Base-by-base conservation (phyloP, 1,139 yeast genomes). In the Taphrina communis region DNA sequence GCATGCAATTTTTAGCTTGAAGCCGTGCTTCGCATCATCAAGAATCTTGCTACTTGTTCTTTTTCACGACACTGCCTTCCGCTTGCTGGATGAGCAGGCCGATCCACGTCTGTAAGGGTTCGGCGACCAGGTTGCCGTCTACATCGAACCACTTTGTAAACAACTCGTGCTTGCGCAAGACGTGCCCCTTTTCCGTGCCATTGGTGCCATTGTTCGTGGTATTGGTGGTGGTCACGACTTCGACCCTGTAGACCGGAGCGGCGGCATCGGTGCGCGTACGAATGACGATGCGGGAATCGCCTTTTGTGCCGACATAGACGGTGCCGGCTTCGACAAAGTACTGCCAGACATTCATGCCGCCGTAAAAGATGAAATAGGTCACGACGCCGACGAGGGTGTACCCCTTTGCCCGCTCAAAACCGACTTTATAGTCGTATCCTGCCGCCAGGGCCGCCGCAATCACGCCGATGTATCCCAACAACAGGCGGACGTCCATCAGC, bases 401-500 rank as follows among this genome's bases (percentile, higher is more conserved):
- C 25, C 73, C 68, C 60, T 80, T 75, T 2, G 82, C 81, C 5
- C 80, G 80, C 8, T 76, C 75, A 73, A 83, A 82, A 71, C 86
- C 80, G 70, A 81, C 80, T 72, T 85, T 84, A 78, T 88, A 88
- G 77, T 93, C 97, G 56, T 86, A 77, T 70, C 82, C 81, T 75
- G 85, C 91, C 70, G 91, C 84, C 6, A 80, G 77, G 0, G 84
- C 97, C 1, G 96, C 90, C 19, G 88, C 79, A 0, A 81, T 79
- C 9, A 89, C 93, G 1, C 91, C 85, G 12, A 82, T 73, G 74
- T 86, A 87, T 0, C 97, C 97, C 57, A 92, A 77, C 0, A 83
- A 86, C 60, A 93, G 81, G 74, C 89, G 88, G 38, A 83, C 78
- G 75, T 92, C 96, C 62, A 81, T 81, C 48, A 87, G 76, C 14